Conservation (phyloP, 495 filamentous ascomycete species). For the Tirmania nivea region DNA sequence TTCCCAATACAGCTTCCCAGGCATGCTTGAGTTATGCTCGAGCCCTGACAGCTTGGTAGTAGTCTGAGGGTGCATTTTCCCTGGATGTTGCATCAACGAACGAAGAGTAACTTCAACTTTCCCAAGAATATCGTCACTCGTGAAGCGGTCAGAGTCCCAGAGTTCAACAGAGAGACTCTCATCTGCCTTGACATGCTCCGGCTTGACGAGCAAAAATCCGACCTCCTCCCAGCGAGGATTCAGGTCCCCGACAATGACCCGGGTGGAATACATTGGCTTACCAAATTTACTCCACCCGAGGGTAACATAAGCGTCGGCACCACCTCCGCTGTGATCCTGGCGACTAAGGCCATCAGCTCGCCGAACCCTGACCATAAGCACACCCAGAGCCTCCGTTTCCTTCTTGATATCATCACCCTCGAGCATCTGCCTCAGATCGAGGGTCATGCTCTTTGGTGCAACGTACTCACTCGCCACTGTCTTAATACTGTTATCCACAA, state of each 20-base stretch:
- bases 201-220: slow-evolving; percentile 38
- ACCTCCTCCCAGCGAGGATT: slow-evolving; percentile 49
- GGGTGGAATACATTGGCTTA: slow-evolving; percentile 41
- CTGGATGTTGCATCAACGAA: slow-evolving; percentile 81
- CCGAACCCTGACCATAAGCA: slow-evolving; percentile 40
- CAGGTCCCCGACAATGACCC: slow-evolving; percentile 37
- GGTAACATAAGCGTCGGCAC: slow-evolving; percentile 46
- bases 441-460: slow-evolving; percentile 46
- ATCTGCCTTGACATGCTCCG: slow-evolving; percentile 49
- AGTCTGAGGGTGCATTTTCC: slow-evolving; percentile 64
- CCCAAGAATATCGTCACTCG: slow-evolving; percentile 52
- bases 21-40: slow-evolving; percentile 40
- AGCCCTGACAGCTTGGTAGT: slow-evolving; percentile 40
- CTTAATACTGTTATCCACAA: slow-evolving; percentile 50
- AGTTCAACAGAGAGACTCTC: slow-evolving; percentile 44
- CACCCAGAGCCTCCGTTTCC: slow-evolving; percentile 43
- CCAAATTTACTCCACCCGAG: slow-evolving; percentile 61
- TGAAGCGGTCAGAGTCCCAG: slow-evolving; percentile 48
- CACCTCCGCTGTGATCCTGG: slow-evolving; percentile 28
- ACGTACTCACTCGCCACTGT: slow-evolving; percentile 50
- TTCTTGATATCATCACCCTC: slow-evolving; percentile 58
- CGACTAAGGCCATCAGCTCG: slow-evolving; percentile 44
- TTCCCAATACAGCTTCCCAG: slow-evolving; percentile 43
- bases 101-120: slow-evolving; percentile 46
- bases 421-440: slow-evolving; percentile 53